These are phyloP conservation scores for Lanzia echinophila DNA, from an alignment of 2,329 filamentous ascomycete genomes.

Conservation along the genomic window DNA sequence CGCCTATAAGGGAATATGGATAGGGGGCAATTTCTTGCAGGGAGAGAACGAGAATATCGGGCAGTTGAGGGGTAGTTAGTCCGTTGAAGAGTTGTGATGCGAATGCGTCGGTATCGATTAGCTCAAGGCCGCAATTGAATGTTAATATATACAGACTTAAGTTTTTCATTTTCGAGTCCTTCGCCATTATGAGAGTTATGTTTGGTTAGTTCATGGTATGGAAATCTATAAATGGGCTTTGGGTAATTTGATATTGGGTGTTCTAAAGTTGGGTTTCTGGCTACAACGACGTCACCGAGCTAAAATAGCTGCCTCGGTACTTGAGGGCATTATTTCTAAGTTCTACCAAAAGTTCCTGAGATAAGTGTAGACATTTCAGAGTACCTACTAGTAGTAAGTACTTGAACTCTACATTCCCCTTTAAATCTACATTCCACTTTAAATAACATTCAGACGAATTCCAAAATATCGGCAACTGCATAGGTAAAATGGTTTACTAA, in stretches of 20 bases:
- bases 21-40: constrained; percentile 89
- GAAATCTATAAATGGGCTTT: no score
- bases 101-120: constrained; percentile 64
- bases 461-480: no score
- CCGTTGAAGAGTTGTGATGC: constrained; percentile 60
- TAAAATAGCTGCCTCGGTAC: no score
- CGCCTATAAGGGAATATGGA: constrained; percentile 76
- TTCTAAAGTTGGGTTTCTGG: background rate
- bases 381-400: no score
- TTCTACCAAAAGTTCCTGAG: no score
- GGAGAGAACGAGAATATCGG: constrained; percentile 57
- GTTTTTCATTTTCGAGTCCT: background rate
- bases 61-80: constrained; percentile 50
- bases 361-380: no score
- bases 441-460: no score
- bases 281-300: background rate
- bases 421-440: no score
- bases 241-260: background rate
- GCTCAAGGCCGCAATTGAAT: constrained; percentile 77
- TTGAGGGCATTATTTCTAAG: no score
- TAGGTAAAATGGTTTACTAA: no score
- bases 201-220: background rate
- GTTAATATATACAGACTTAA: constrained; percentile 73
- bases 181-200: background rate
- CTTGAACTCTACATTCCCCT: no score